These are phyloP conservation scores for Fraxinus cuspidata DNA, from an alignment of 257 asterid species.

Conservation along the genomic window DNA sequence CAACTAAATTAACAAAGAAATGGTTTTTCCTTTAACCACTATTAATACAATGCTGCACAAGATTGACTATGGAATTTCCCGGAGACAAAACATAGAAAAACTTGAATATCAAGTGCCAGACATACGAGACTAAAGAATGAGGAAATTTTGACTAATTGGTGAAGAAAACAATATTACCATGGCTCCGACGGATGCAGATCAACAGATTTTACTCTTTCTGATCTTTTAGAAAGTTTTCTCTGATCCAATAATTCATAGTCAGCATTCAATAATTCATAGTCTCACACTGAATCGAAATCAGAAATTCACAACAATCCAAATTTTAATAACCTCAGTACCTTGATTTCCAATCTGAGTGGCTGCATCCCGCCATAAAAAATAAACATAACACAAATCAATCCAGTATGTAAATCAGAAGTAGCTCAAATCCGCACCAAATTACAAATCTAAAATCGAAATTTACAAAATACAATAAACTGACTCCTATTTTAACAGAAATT, in stretches of 20 bases:
- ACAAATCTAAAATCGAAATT: conserved; percentile 10
- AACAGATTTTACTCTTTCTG: conserved; percentile 69
- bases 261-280: conserved; percentile 29
- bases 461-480: conserved; percentile 21
- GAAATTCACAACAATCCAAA: conserved; percentile 10
- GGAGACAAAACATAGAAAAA: neutral
- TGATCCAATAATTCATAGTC: conserved; percentile 35
- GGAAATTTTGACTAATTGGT: neutral
- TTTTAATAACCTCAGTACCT: conserved; percentile 36
- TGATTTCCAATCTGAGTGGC: conserved; percentile 64
- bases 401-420: conserved; percentile 41
- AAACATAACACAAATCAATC: conserved; percentile 25
- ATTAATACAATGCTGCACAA: neutral
- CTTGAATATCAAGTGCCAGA: neutral
- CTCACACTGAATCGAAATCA: conserved; percentile 7
- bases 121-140: too few species aligned
- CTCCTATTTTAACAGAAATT: conserved; percentile 16
- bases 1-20: neutral
- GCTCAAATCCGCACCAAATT: conserved; percentile 25
- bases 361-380: conserved; percentile 28
- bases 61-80: neutral
- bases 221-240: conserved; percentile 68
- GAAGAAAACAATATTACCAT: conserved; percentile 44
- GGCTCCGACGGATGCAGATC: conserved; percentile 79
- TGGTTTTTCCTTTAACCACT: neutral